Conservation (phyloP, 1,284 basidiomycete genomes). For the Rugosomyces carneus region DNA sequence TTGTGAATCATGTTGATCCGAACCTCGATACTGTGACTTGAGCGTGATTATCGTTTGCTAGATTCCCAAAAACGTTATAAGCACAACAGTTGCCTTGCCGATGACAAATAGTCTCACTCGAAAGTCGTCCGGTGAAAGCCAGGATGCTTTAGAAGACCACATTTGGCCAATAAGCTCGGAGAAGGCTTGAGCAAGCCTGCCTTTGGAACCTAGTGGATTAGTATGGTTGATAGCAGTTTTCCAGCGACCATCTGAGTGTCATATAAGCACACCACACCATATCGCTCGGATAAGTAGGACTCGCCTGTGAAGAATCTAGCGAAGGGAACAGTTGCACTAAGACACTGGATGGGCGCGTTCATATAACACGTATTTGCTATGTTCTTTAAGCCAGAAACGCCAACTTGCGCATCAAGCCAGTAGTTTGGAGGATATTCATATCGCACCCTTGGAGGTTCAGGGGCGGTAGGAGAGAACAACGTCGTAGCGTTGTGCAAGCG, state of each 20-base stretch:
- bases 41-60: constrained; percentile 82
- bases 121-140: constrained; percentile 82
- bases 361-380: constrained; percentile 99
- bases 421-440: constrained; percentile 74
- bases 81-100: not conserved
- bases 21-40: constrained; percentile 85
- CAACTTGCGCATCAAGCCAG: constrained; percentile 77
- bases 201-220: constrained; percentile 89
- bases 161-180: constrained; percentile 80
- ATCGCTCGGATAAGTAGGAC: constrained; percentile 10
- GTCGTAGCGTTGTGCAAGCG: constrained; percentile 21
- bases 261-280: not conserved
- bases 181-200: constrained; percentile 79
- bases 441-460: constrained; percentile 54
- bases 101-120: constrained; percentile 48
- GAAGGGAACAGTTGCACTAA: constrained; percentile 89
- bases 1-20: constrained; percentile 96
- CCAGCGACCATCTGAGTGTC: constrained; percentile 72
- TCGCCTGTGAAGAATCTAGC: constrained; percentile 83
- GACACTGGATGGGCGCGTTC: constrained; percentile 96
- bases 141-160: constrained; percentile 85
- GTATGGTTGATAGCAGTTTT: constrained; percentile 82
- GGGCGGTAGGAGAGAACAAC: constrained; percentile 25
- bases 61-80: not conserved
- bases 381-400: constrained; percentile 88